Conservation (phyloP, 2,329 filamentous ascomycete genomes). For the Karstenula rhodostoma region DNA sequence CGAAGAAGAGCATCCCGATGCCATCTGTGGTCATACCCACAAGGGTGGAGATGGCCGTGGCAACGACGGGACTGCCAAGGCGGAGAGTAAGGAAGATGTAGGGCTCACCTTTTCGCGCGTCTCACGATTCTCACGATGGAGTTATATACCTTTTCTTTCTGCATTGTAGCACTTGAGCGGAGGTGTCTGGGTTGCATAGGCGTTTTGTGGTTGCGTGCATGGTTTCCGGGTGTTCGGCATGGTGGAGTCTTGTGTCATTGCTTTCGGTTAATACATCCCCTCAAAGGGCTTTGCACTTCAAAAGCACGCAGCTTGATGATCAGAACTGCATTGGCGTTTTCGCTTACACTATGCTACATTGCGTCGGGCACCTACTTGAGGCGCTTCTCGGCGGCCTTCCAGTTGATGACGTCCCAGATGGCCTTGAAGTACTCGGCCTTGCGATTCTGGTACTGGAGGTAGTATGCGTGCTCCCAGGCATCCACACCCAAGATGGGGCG, state of each 20-base stretch:
- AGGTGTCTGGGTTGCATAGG: background rate
- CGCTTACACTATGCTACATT: slow-evolving; percentile 17
- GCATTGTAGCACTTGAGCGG: slow-evolving; percentile 1
- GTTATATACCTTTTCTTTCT: slow-evolving; percentile 8
- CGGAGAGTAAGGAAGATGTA: slow-evolving; percentile 35
- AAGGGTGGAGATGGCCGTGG: slow-evolving; percentile 20
- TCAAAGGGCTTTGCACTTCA: background rate
- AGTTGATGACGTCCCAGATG: slow-evolving; percentile 96
- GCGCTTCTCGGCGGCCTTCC: slow-evolving; percentile 85
- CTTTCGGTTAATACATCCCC: background rate
- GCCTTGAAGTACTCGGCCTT: slow-evolving; percentile 95
- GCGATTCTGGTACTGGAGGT: slow-evolving; percentile 95
- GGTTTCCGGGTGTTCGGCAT: background rate
- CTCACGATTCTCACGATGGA: slow-evolving; percentile 9
- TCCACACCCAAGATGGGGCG: slow-evolving; percentile 87
- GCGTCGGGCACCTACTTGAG: slow-evolving; percentile 60
- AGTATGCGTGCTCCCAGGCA: slow-evolving; percentile 97
- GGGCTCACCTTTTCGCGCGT: background rate
- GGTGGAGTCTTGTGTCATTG: background rate
- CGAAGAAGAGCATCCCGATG: slow-evolving; percentile 41
- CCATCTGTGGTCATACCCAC: slow-evolving; percentile 30
- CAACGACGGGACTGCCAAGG: slow-evolving; percentile 41
- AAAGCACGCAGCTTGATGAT: background rate
- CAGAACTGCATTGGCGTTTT: background rate
- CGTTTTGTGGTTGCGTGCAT: slow-evolving; percentile 4